Evolutionary conservation across 2,329 filamentous ascomycete genomes (phyloP).

Genomic region (Aureobasidium subglaciale): DNA sequence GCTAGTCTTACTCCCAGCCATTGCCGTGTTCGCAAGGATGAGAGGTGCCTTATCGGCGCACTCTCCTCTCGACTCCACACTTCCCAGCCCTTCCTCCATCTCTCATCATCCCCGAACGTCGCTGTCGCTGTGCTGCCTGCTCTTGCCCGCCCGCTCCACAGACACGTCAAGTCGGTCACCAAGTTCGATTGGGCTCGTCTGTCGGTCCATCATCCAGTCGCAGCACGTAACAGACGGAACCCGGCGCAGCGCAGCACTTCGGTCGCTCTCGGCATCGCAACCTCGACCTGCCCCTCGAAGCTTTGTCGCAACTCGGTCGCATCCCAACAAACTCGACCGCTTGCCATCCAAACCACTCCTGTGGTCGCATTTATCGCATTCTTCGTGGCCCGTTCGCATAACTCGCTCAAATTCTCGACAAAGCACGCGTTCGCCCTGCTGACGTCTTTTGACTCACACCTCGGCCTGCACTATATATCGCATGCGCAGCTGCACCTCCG

Average conservation of each 20-base stretch:
- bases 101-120: slow-evolving; percentile 4
- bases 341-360: background rate
- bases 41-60: slow-evolving; percentile 8
- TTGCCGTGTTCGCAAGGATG: slow-evolving; percentile 12
- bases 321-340: background rate
- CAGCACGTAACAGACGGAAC: background rate
- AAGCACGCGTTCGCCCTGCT: background rate
- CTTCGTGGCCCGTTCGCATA: background rate
- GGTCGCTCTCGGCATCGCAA: slow-evolving; percentile 5
- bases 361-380: background rate
- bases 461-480: background rate
- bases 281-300: slow-evolving; percentile 8
- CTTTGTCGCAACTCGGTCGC: background rate
- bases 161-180: background rate
- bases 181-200: background rate
- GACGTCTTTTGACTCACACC: background rate
- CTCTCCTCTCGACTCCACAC: slow-evolving; percentile 9
- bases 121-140: slow-evolving; percentile 5
- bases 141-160: background rate
- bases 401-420: background rate
- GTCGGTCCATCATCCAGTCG: background rate
- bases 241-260: slow-evolving; percentile 2
- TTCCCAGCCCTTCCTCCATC: slow-evolving; percentile 12
- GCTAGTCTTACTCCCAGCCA: slow-evolving; percentile 12
- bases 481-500: background rate